Percentiles rank a stretch among this genome's conserved stretches.
Evolutionary conservation across 371 early-diverging fungal genomes (phyloP).

Genomic region (Rhizopus microsporus): DNA sequence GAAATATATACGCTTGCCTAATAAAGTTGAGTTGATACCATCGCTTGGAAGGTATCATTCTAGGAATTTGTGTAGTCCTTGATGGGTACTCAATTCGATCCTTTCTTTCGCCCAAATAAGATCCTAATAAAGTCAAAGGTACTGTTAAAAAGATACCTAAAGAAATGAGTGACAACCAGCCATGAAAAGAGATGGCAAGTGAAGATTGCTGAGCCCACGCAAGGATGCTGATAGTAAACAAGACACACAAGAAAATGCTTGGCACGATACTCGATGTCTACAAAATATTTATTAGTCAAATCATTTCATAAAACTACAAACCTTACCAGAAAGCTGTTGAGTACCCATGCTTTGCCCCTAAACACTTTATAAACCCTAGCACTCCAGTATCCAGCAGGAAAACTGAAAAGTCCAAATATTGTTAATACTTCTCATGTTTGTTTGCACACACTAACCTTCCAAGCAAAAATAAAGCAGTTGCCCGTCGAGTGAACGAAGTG

Average conservation of each 20-base stretch:
- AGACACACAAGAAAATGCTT: slow-evolving; percentile 17
- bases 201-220: slow-evolving; percentile 47
- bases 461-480: slow-evolving; percentile 24
- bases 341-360: slow-evolving; percentile 46
- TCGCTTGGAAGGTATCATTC: slow-evolving; percentile 41
- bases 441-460: slow-evolving; percentile 23
- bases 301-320: not conserved
- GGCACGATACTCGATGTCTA: slow-evolving; percentile 43
- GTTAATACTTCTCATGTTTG: not conserved
- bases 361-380: slow-evolving; percentile 48
- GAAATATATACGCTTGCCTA: slow-evolving; percentile 23
- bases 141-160: slow-evolving; percentile 32
- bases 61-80: slow-evolving; percentile 43
- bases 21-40: slow-evolving; percentile 41
- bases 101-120: slow-evolving; percentile 39
- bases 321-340: slow-evolving; percentile 44
- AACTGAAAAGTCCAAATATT: slow-evolving; percentile 10
- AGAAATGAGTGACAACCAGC: slow-evolving; percentile 32
- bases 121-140: slow-evolving; percentile 37
- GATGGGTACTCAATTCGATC: slow-evolving; percentile 46
- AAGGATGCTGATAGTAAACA: slow-evolving; percentile 26
- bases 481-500: slow-evolving; percentile 25
- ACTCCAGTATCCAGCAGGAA: slow-evolving; percentile 42
- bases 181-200: slow-evolving; percentile 40
- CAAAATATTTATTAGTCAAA: not conserved